Evolutionary conservation across 2,329 filamentous ascomycete genomes (phyloP).

Genomic region (Saccharata proteae): DNA sequence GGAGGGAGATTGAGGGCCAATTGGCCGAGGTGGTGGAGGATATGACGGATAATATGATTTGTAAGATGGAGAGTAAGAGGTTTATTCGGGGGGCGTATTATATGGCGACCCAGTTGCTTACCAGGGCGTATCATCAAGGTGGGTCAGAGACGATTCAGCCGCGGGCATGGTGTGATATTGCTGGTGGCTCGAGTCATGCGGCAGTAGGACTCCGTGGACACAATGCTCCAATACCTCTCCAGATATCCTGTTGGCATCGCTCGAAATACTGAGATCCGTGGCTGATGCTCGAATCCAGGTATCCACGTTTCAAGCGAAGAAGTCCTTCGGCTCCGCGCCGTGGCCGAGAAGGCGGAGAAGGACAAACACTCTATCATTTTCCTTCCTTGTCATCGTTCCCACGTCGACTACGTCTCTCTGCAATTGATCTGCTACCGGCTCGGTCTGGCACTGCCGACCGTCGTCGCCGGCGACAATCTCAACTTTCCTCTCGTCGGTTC

Average conservation of each 20-base stretch:
- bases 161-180: neutral
- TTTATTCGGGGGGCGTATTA: conserved; percentile 94
- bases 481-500: conserved; percentile 84
- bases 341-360: conserved; percentile 69
- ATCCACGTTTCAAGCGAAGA: conserved; percentile 96
- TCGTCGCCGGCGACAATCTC: conserved; percentile 90
- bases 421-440: conserved; percentile 93
- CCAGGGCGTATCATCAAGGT: conserved; percentile 89
- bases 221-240: neutral
- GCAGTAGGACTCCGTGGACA: too few species aligned
- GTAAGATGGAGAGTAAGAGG: conserved; percentile 91
- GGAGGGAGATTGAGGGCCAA: conserved; percentile 60
- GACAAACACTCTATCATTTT: conserved; percentile 96
- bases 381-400: conserved; percentile 83
- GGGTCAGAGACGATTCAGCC: conserved; percentile 9
- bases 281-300: conserved; percentile 23
- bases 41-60: conserved; percentile 92
- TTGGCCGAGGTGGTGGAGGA: conserved; percentile 72
- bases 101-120: conserved; percentile 72
- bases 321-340: conserved; percentile 66
- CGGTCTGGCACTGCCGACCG: conserved; percentile 75
- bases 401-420: conserved; percentile 90
- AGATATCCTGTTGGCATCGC: neutral
- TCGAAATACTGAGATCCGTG: neutral
- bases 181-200: too few species aligned